phyloP scores from a whole-genome alignment of 1,284 basidiomycete species.

The Erythrobasidium hasegawianum region DNA sequence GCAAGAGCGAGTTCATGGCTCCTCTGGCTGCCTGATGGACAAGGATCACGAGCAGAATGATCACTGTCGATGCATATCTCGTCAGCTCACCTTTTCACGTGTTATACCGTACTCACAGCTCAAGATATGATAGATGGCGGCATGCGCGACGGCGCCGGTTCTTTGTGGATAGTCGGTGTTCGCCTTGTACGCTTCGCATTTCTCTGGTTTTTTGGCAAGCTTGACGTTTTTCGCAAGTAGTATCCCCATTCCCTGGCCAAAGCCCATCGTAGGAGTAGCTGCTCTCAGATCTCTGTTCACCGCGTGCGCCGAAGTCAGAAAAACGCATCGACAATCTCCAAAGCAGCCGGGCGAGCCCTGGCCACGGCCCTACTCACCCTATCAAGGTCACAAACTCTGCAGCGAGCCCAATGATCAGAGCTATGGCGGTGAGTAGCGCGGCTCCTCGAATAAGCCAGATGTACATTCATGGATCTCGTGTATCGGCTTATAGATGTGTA shows the following conservation, averaged over 20 bases:
- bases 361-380: conserved; percentile 13
- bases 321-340: no score
- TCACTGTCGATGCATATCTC: conserved; percentile 1
- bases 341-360: no score
- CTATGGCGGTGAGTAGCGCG: conserved; percentile 17
- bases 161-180: conserved; percentile 22
- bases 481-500: no score
- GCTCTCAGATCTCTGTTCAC: background rate
- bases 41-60: conserved; percentile 10
- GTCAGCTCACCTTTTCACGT: no score
- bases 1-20: background rate
- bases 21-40: conserved; percentile 24
- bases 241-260: conserved; percentile 6
- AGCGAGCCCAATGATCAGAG: conserved; percentile 26
- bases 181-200: conserved; percentile 23
- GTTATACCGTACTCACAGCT: conserved; percentile 11
- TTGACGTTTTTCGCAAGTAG: conserved; percentile 2
- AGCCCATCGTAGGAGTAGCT: background rate
- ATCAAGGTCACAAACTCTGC: conserved; percentile 24
- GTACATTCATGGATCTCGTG: conserved; percentile 27
- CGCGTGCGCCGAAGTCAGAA: no score
- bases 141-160: conserved; percentile 17
- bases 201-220: background rate
- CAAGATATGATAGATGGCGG: conserved; percentile 18
- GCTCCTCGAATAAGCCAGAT: conserved; percentile 15